A percentile compares a stretch with the other conserved stretches of the same genome.
phyloP scores from a whole-genome alignment of 2,329 filamentous ascomycete genomes.

The Colletotrichum godetiae region DNA sequence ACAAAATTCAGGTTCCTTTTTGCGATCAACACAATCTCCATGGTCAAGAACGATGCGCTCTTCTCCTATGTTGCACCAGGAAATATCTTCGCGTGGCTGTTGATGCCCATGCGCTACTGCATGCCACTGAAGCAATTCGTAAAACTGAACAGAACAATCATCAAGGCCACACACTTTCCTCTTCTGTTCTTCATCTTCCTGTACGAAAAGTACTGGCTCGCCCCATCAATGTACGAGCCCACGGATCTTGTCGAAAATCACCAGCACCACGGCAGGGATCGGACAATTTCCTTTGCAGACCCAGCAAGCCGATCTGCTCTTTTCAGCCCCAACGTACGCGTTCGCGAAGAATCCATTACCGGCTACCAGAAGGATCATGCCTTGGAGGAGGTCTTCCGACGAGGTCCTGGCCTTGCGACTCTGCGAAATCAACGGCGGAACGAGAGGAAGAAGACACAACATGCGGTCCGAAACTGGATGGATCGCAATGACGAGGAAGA shows the following conservation, averaged over 20 bases:
- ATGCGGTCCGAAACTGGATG: slow-evolving; percentile 92
- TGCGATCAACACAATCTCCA: slow-evolving; percentile 95
- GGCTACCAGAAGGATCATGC: slow-evolving; percentile 92
- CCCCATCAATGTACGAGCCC: slow-evolving; percentile 81
- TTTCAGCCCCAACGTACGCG: slow-evolving; percentile 78
- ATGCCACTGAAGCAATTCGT: slow-evolving; percentile 87
- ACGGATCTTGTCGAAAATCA: slow-evolving; percentile 86
- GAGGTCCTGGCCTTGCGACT: slow-evolving; percentile 73
- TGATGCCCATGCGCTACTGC: slow-evolving; percentile 84
- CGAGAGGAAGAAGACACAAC: slow-evolving; percentile 79
- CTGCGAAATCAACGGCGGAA: slow-evolving; percentile 69
- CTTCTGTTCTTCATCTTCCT: slow-evolving; percentile 87
- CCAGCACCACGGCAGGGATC: slow-evolving; percentile 60
- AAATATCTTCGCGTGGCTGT: slow-evolving; percentile 90
- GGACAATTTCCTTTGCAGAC: slow-evolving; percentile 68
- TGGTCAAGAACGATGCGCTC: slow-evolving; percentile 97
- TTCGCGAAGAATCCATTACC: slow-evolving; percentile 87
- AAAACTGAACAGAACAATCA: slow-evolving; percentile 86
- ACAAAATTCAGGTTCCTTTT: slow-evolving; percentile 75
- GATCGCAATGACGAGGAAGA: slow-evolving; percentile 71
- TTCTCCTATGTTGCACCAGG: slow-evolving; percentile 94
- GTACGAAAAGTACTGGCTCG: slow-evolving; percentile 86
- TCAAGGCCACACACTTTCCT: slow-evolving; percentile 91
- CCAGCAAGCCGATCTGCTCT: slow-evolving; percentile 67
- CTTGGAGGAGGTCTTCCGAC: slow-evolving; percentile 89